Evolutionary conservation across 2,329 filamentous ascomycete species (phyloP).

Genomic region (Curvularia eragrostidis): DNA sequence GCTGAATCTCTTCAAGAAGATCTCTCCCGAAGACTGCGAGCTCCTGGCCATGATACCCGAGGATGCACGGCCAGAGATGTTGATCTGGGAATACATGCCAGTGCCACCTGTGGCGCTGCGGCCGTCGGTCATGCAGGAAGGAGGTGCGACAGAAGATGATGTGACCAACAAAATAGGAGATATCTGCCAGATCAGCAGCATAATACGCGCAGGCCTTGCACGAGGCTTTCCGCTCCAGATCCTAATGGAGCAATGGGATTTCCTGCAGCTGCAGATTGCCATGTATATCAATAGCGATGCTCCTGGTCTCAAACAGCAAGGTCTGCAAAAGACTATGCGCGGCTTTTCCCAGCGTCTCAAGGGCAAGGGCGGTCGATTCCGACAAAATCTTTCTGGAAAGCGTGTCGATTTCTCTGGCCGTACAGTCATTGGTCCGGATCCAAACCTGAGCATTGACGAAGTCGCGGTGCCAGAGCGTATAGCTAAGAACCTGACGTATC

Average conservation of each 20-base stretch:
- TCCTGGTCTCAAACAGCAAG: conserved; percentile 86
- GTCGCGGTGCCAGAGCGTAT: conserved; percentile 90
- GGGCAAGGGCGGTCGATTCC: conserved; percentile 95
- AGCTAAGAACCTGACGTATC: conserved; percentile 96
- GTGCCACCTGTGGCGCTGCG: conserved; percentile 93
- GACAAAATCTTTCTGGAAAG: conserved; percentile 96
- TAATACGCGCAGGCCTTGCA: conserved; percentile 81
- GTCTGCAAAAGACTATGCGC: conserved; percentile 85
- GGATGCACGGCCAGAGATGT: conserved; percentile 92
- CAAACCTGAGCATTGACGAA: conserved; percentile 90
- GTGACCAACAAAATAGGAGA: conserved; percentile 96
- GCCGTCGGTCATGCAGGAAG: conserved; percentile 92
- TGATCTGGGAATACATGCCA: conserved; percentile 95
- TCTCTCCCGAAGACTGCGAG: conserved; percentile 85
- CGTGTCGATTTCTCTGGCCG: conserved; percentile 98
- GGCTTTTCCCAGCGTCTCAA: conserved; percentile 96
- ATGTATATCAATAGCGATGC: conserved; percentile 99
- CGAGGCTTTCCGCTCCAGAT: conserved; percentile 86
- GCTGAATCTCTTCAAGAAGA: conserved; percentile 88
- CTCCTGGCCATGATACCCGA: conserved; percentile 85
- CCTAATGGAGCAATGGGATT: conserved; percentile 99
- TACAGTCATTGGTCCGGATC: conserved; percentile 97
- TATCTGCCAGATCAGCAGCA: conserved; percentile 89
- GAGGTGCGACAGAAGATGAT: conserved; percentile 93
- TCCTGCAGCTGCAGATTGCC: conserved; percentile 90